Percentiles rank a stretch among this genome's conserved stretches.
Evolutionary conservation across 495 filamentous ascomycete genomes (phyloP).

Genomic region (Durotheca rogersii): DNA sequence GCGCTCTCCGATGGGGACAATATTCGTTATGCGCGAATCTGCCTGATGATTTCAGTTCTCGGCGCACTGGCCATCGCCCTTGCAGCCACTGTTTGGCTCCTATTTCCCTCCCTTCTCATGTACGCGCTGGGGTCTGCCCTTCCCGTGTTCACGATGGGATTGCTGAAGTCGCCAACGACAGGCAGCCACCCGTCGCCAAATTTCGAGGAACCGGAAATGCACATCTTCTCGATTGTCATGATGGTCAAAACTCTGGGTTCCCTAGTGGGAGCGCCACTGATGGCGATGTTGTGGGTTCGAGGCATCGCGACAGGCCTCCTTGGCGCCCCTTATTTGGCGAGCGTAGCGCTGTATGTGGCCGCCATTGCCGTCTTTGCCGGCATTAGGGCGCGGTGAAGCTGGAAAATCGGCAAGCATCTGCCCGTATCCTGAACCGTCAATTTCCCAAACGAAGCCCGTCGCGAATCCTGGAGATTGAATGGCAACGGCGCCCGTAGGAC

Average conservation of each 20-base stretch:
- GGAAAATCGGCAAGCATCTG: background rate
- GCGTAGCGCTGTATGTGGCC: conserved; percentile 37
- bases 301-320: conserved; percentile 18
- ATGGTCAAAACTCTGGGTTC: conserved; percentile 46
- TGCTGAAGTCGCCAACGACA: conserved; percentile 41
- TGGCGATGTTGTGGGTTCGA: conserved; percentile 42
- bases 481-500: too few species aligned
- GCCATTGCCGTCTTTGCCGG: conserved; percentile 29
- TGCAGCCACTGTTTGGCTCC: conserved; percentile 34
- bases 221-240: conserved; percentile 50
- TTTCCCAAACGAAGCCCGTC: background rate
- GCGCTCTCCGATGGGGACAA: conserved; percentile 33
- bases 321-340: conserved; percentile 29
- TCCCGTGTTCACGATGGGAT: conserved; percentile 46
- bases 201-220: conserved; percentile 28
- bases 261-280: conserved; percentile 43
- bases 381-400: conserved; percentile 20
- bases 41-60: conserved; percentile 41
- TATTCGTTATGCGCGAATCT: conserved; percentile 36
- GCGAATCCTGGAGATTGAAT: background rate
- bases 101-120: conserved; percentile 42
- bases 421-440: too few species aligned
- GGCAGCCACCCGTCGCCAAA: conserved; percentile 17
- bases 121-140: conserved; percentile 48
- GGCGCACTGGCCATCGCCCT: conserved; percentile 43